Evolutionary conservation across 306 rosid genomes (phyloP), one percentile per base, ranked within the genome.

Genomic region (Gastrolobium bilobum): DNA sequence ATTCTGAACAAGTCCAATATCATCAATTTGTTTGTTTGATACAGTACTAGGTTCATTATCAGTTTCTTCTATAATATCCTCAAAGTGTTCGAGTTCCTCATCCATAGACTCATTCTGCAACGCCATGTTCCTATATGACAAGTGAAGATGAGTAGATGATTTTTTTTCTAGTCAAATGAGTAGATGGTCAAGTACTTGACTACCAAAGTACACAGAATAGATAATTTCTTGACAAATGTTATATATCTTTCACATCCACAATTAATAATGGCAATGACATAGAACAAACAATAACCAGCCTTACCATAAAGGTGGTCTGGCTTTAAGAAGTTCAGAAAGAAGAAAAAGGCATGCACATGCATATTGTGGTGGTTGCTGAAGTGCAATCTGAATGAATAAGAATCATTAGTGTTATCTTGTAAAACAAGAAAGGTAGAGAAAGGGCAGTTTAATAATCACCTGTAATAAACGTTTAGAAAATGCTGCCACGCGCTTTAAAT

Each of bases 311-410:
- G 87, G 91, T 3, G 98, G 97, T 79, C 98, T 91, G 52, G 97
- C 94, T 86, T 90, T 95, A 71, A 95, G 92, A 81, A 89, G 93
- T 86, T 95, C 99, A 54, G 99, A 95, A 43, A 95, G 94, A 82
- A 95, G 93, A 81, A 95, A 95, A 58, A 95, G 91, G 79, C 93
- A 93, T 38, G 97, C 98, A 71, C 99, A 95, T n/a, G 97, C 91
- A 86, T 85, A 93, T 54, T 93, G 99, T 52, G 99, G 94, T 2
- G 97, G 98, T 86, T 93, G 98, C 82, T 95, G 99, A 81, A 95
- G 98, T 3, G 98, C 93, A 43, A 95, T 78, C 99, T 95, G 97
- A 72, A 57, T 11, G 62, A 63, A 70, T n/a, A 69, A 79, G 52
- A 38, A 8, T 20, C 40, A 79, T 29, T 14, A 53, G 5, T 54